These are phyloP conservation scores for Penicillium waksmanii DNA, from an alignment of 495 filamentous ascomycete species.

Conservation along the genomic window DNA sequence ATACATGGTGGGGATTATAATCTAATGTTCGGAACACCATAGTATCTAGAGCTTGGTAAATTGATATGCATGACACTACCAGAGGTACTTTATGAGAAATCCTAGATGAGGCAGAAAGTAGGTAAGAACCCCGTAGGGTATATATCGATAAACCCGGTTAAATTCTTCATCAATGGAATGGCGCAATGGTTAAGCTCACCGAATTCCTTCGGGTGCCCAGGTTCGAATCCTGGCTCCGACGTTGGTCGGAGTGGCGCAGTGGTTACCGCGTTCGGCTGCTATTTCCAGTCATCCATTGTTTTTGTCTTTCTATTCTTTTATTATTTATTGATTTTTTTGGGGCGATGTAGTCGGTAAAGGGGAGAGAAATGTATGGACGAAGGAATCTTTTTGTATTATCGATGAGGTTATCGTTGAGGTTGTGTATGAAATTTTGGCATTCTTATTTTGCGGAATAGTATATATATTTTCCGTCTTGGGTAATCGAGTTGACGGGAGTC, in stretches of 20 bases:
- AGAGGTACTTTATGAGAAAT: not conserved
- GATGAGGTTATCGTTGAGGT: too few relatives aligned
- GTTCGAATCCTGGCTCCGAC: slow-evolving; percentile 9
- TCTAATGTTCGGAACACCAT: too few relatives aligned
- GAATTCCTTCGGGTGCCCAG: slow-evolving; percentile 9
- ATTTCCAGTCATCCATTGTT: slow-evolving; percentile 6
- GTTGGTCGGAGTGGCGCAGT: slow-evolving; percentile 9
- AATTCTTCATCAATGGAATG: not conserved
- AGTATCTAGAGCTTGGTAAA: too few relatives aligned
- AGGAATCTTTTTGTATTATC: too few relatives aligned
- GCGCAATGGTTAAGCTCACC: slow-evolving; percentile 7
- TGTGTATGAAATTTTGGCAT: too few relatives aligned
- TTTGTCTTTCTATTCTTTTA: not conserved
- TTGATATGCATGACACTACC: not conserved
- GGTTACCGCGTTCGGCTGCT: slow-evolving; percentile 9
- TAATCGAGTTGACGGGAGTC: too few relatives aligned
- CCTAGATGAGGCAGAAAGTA: too few relatives aligned
- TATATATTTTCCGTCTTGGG: too few relatives aligned
- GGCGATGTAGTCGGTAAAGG: too few relatives aligned
- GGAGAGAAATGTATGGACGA: too few relatives aligned
- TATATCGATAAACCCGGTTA: not conserved
- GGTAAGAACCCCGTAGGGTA: not conserved
- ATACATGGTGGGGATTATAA: too few relatives aligned
- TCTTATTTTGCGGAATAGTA: too few relatives aligned
- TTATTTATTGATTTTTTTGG: not conserved